Evolutionary conservation across 2,329 filamentous ascomycete species (phyloP).

Genomic region (Kalmusia sp.): DNA sequence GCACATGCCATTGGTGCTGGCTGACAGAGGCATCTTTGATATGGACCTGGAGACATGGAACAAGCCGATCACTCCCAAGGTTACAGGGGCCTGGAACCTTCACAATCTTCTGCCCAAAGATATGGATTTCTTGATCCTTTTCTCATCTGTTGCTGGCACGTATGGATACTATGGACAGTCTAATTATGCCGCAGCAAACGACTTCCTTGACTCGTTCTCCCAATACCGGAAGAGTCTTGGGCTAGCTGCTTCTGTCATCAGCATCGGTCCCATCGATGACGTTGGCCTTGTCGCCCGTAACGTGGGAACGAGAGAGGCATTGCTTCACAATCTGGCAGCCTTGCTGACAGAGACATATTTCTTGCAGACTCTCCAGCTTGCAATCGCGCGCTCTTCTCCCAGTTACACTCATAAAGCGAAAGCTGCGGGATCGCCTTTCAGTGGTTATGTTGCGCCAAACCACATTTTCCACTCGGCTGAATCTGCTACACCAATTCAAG

Average conservation of each 20-base stretch:
- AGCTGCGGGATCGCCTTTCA: not conserved
- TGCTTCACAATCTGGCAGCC: conserved; percentile 4
- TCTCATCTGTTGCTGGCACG: conserved; percentile 17
- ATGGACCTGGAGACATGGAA: conserved; percentile 17
- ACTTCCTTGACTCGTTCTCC: conserved; percentile 51
- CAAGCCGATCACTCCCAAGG: conserved; percentile 24
- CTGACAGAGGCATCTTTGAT: conserved; percentile 5
- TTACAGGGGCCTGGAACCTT: conserved; percentile 40
- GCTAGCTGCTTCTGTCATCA: conserved; percentile 4
- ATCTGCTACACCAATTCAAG: conserved; percentile 1
- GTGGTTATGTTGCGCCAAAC: not conserved
- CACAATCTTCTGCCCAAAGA: conserved; percentile 9
- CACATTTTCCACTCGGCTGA: conserved; percentile 10
- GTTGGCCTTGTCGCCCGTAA: conserved; percentile 6
- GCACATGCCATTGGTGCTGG: conserved; percentile 17
- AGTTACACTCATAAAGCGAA: not conserved
- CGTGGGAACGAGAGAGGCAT: not conserved
- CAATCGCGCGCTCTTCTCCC: conserved; percentile 2
- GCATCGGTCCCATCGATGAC: conserved; percentile 10
- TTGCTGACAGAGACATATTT: conserved; percentile 6
- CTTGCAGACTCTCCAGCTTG: conserved; percentile 8
- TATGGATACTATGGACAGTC: conserved; percentile 17
- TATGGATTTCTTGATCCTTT: conserved; percentile 28
- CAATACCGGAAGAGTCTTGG: conserved; percentile 36
- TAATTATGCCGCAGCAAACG: conserved; percentile 24